Base-by-base conservation (phyloP, 1,284 basidiomycete genomes). In the Cutaneotrichosporon sp. region DNA sequence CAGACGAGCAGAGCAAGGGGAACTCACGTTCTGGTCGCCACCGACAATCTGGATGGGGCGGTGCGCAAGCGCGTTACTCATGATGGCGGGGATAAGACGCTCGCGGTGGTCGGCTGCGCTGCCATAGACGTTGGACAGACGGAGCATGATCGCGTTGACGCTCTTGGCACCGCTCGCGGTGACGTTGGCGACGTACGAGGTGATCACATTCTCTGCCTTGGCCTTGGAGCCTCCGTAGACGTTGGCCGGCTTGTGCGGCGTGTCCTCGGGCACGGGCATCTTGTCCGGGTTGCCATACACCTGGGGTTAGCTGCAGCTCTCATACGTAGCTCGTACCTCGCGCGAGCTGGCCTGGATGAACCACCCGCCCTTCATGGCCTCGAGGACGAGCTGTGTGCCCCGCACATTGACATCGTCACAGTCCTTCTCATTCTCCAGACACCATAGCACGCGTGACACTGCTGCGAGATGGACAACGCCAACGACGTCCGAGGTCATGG, bases 401-500 rank as follows among this genome's bases (percentile, higher is more conserved):
- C 62, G 58, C 14, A 70, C 69, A 50, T 75, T 75, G 62, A 75
- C 70, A 54, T 71, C 70, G 31, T 51, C 45, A 53, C 73, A 75
- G 55, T 73, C 71, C 10, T 42, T 42, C 33, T 69, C 62, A 62
- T 74, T 72, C 54, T 73, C 70, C 4, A 70, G 38, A 36, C 73
- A 75, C 67, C 67, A 69, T 11, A 61, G 54, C 1, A 73, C 69
- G 13, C 72, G 62, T 4, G 69, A 70, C 9, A 76, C 72, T 3
- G 73, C 72, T 2, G 71, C 73, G 31, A 75, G 69, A 47, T 75
- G 64, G 46, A 75, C 67, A 16, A 74, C 65, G 3, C 73, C 73
- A 14, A 49, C 54, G 31, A 72, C 68, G 60, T 73, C 72, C 45
- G 69, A 36, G 2, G 67, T 46, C 52, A 72, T 55, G 13, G 67